phyloP scores from a whole-genome alignment of 2,329 filamentous ascomycete genomes.

The Colletotrichum simmondsii region DNA sequence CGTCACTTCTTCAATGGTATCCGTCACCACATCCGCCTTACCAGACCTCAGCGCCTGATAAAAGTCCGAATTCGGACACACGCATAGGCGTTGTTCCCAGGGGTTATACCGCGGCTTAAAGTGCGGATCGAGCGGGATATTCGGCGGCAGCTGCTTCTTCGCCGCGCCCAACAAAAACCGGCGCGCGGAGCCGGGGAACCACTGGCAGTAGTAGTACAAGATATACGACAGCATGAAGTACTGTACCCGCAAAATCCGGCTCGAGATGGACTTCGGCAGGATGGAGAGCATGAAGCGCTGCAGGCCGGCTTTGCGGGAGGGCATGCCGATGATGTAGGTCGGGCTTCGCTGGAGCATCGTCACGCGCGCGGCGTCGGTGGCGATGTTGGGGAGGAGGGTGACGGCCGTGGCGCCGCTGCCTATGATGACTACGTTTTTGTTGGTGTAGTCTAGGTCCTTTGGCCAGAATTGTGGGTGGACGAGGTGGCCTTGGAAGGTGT shows the following conservation, averaged over 20 bases:
- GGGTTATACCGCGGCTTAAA: conserved; percentile 66
- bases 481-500: conserved; percentile 51
- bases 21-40: conserved; percentile 56
- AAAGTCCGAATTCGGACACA: conserved; percentile 60
- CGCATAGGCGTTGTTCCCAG: conserved; percentile 77
- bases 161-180: conserved; percentile 51
- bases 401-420: conserved; percentile 76
- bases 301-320: conserved; percentile 50
- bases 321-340: conserved; percentile 66
- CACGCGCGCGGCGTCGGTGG: conserved; percentile 66
- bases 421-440: conserved; percentile 74
- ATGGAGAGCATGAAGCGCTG: conserved; percentile 48
- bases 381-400: conserved; percentile 71
- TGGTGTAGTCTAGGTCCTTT: conserved; percentile 69
- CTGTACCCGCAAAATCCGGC: conserved; percentile 58
- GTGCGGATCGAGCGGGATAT: conserved; percentile 62
- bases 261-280: conserved; percentile 55
- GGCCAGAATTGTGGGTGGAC: conserved; percentile 83
- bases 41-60: conserved; percentile 51
- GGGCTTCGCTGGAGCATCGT: conserved; percentile 79
- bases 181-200: background rate
- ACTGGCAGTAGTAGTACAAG: conserved; percentile 41
- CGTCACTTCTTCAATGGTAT: conserved; percentile 56
- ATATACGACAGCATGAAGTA: conserved; percentile 48
- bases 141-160: conserved; percentile 56